Evolutionary conservation across 768 basidiomycete species (phyloP).

Genomic region (Leccinum subgranulosum): DNA sequence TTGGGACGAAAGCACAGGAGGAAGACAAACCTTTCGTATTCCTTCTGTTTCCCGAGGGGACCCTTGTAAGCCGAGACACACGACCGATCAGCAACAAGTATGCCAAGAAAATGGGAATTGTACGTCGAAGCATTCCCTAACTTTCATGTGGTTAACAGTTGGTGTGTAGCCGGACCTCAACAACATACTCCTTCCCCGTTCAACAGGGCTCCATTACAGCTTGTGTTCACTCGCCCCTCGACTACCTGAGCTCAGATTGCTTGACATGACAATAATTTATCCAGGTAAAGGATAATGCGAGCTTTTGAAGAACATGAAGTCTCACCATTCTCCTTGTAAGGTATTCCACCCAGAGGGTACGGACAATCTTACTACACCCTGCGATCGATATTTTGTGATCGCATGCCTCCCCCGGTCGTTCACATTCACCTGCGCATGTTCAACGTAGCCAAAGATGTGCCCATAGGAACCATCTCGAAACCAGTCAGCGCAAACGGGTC

Average conservation of each 20-base stretch:
- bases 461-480: conserved; percentile 59
- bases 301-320: neutral
- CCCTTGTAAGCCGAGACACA: conserved; percentile 85
- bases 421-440: conserved; percentile 87
- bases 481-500: conserved; percentile 30
- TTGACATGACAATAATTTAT: conserved; percentile 93
- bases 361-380: conserved; percentile 90
- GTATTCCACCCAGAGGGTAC: conserved; percentile 74
- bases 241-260: conserved; percentile 69
- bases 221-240: conserved; percentile 77
- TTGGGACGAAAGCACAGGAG: conserved; percentile 67
- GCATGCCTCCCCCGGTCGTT: conserved; percentile 77
- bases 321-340: conserved; percentile 33
- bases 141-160: conserved; percentile 8
- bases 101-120: conserved; percentile 85
- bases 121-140: conserved; percentile 42
- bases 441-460: conserved; percentile 61
- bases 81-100: conserved; percentile 82
- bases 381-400: conserved; percentile 80
- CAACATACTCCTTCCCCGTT: conserved; percentile 85
- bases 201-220: conserved; percentile 86
- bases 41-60: conserved; percentile 94
- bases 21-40: conserved; percentile 73
- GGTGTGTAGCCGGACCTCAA: conserved; percentile 65
- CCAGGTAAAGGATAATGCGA: conserved; percentile 53